These are phyloP conservation scores for Fusarium sp. DNA, from an alignment of 2,329 filamentous ascomycete genomes.

Conservation along the genomic window DNA sequence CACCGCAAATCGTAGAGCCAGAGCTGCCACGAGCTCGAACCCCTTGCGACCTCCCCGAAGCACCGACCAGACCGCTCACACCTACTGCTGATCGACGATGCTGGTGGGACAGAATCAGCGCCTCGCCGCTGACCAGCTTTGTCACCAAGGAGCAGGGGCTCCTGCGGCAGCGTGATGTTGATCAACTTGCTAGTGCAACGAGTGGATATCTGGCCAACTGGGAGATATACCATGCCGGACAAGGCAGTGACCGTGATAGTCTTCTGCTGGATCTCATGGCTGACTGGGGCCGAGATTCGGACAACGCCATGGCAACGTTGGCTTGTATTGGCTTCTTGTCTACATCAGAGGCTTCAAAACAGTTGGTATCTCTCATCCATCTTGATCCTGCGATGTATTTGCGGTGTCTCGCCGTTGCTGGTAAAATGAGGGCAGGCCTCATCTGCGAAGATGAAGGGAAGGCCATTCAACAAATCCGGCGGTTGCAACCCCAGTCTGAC, in stretches of 20 bases:
- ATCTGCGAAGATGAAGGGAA: neutral
- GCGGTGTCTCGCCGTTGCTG: neutral
- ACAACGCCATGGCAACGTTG: neutral
- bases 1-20: neutral
- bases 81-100: neutral
- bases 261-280: neutral
- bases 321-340: neutral
- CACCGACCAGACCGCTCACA: neutral
- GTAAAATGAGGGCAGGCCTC: neutral
- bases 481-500: neutral
- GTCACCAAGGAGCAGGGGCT: neutral
- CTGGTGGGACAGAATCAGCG: neutral
- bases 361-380: neutral
- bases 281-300: neutral
- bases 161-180: neutral
- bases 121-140: neutral
- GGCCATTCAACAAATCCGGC: neutral
- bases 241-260: neutral
- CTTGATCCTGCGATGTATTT: neutral
- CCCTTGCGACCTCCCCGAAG: neutral
- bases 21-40: neutral
- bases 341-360: neutral
- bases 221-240: neutral
- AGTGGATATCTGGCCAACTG: neutral
- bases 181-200: neutral